A percentile compares a stretch with the other conserved stretches of the same genome.
phyloP scores from a whole-genome alignment of 768 basidiomycete species.

The Boletus speciosus region DNA sequence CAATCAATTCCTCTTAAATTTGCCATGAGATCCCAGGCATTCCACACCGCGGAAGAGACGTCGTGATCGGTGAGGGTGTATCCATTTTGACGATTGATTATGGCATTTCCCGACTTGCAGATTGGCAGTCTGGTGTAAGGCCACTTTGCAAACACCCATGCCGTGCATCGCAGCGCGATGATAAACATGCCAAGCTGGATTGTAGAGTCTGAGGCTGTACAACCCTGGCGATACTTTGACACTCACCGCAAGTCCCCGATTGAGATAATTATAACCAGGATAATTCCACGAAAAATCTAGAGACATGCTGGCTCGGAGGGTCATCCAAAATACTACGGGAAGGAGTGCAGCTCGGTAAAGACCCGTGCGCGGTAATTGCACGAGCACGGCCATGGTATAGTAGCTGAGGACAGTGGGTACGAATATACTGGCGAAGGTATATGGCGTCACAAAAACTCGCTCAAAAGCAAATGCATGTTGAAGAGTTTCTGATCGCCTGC shows the following conservation, averaged over 20 bases:
- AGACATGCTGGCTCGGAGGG: constrained; percentile 37
- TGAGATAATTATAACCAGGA: constrained; percentile 38
- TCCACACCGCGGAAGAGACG: constrained; percentile 21
- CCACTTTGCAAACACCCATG: constrained; percentile 19
- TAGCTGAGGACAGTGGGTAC: constrained; percentile 43
- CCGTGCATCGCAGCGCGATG: constrained; percentile 21
- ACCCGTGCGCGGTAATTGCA: constrained; percentile 44
- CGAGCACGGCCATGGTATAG: constrained; percentile 52
- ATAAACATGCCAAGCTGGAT: constrained; percentile 24
- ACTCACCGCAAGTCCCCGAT: constrained; percentile 26
- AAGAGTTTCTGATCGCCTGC: constrained; percentile 6
- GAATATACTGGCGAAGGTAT: constrained; percentile 35
- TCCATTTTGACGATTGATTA: not conserved
- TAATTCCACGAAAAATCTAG: constrained; percentile 23
- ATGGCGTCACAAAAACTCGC: constrained; percentile 13
- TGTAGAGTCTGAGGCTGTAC: not conserved
- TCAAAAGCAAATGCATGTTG: constrained; percentile 13
- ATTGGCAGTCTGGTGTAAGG: constrained; percentile 16
- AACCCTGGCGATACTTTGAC: not conserved
- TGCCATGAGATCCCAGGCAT: constrained; percentile 24
- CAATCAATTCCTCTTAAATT: constrained; percentile 32
- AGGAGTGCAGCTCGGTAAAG: constrained; percentile 45
- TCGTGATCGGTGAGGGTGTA: not conserved
- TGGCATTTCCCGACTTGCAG: not conserved
- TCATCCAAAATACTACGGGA: constrained; percentile 43